Evolutionary conservation across 768 basidiomycete genomes (phyloP).

Genomic region (Nevesoporus exiguus): DNA sequence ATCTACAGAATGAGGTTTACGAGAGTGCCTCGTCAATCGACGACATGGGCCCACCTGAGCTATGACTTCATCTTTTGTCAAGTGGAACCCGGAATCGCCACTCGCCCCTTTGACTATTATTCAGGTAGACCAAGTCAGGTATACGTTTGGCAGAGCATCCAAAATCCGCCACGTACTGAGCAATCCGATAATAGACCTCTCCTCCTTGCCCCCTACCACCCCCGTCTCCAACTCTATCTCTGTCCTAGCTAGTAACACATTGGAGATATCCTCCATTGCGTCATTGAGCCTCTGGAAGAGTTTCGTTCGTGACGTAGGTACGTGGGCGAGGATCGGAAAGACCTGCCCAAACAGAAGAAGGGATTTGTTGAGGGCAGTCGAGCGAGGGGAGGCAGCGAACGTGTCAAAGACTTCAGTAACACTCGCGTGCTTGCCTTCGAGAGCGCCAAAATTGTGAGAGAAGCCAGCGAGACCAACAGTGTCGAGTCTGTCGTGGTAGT

Average conservation of each 20-base stretch:
- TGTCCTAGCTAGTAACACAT: slow-evolving; percentile 37
- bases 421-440: slow-evolving; percentile 44
- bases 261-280: slow-evolving; percentile 39
- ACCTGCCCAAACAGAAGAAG: slow-evolving; percentile 36
- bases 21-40: not conserved
- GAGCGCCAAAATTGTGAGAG: slow-evolving; percentile 51
- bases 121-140: not conserved
- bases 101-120: slow-evolving; percentile 37
- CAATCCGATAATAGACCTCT: slow-evolving; percentile 26
- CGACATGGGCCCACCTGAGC: slow-evolving; percentile 13
- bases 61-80: slow-evolving; percentile 28
- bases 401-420: slow-evolving; percentile 42
- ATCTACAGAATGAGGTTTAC: slow-evolving; percentile 9
- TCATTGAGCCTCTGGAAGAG: slow-evolving; percentile 30
- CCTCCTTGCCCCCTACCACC: slow-evolving; percentile 19
- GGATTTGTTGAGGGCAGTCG: slow-evolving; percentile 27
- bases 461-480: slow-evolving; percentile 58
- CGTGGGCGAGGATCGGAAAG: slow-evolving; percentile 34
- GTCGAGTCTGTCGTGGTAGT: slow-evolving; percentile 41
- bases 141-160: slow-evolving; percentile 13
- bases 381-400: slow-evolving; percentile 21
- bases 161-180: slow-evolving; percentile 14
- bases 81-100: slow-evolving; percentile 18
- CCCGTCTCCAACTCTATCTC: slow-evolving; percentile 31
- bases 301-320: slow-evolving; percentile 37